Evolutionary conservation across 1,284 basidiomycete species (phyloP), one percentile per base, ranked within the genome.

Genomic region (Fomitopsis schrenkii): DNA sequence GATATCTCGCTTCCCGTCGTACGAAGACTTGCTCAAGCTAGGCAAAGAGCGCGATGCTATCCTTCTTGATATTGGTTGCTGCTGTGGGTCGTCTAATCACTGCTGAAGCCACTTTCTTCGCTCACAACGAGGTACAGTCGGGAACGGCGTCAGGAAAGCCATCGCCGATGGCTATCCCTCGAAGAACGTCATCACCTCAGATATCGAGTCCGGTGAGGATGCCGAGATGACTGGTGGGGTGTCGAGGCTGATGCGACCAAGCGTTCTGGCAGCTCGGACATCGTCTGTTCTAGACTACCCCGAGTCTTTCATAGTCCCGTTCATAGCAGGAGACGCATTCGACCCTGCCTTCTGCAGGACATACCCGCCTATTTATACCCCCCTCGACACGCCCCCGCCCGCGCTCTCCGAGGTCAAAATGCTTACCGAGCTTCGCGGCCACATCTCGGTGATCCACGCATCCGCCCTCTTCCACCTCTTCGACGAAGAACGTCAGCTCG

Each of bases 381-480:
- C 38, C 38, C 66, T 69, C 57, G 55, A 64, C 2, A 55, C 66
- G 4, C 69, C 74, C 5, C 59, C 64, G 0, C 63, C 64, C 0
- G 65, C 66, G 2, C 59, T 68, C 2, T 75, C 77, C 15, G 66
- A 68, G 28, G 68, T 81, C 5, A 60, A 63, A n/a, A 54, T 63
- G 17, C 62, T 81, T 19, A 75, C 66, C 5, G 71, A 70, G 12
- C 73, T 83, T 40, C 38, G 38, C 63, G 69, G 2, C 67, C 71
- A 15, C 38, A 40, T 15, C 12, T 8, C 38, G 1, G 38, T 4
- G 14, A 40, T 40, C 38, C 38, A 40, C 63, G 72, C 76, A 9
- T 77, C 77, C 14, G 69, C 76, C 1, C 75, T 83, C 64, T 83
- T 83, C 68, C 80, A 83, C 63, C 72, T 83, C 17, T 83, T 83